Conservation (phyloP, 768 basidiomycete genomes). For the Mycena filopes region DNA sequence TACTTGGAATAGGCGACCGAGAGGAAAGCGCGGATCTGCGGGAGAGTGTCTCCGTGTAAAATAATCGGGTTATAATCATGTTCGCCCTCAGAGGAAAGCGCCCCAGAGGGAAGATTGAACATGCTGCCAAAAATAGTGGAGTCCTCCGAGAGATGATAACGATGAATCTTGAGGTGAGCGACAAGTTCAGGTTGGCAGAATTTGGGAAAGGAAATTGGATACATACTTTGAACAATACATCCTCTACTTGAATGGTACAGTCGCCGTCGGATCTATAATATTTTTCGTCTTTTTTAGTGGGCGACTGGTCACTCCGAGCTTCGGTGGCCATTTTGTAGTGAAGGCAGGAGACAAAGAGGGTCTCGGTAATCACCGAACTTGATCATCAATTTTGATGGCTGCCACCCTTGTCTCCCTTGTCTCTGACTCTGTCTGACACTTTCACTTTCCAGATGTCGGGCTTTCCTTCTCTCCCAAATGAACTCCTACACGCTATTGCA, state of each 20-base stretch:
- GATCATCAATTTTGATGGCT: too few relatives aligned
- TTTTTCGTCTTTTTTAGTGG: conserved; percentile 9
- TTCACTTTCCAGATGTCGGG: neutral
- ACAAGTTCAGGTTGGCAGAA: too few relatives aligned
- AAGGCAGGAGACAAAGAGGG: too few relatives aligned
- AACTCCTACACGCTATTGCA: conserved; percentile 6
- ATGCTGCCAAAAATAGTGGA: conserved; percentile 18
- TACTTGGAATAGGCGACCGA: conserved; percentile 17
- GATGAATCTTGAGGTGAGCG: conserved; percentile 23
- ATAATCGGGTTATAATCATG: conserved; percentile 1
- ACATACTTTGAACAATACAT: conserved; percentile 17
- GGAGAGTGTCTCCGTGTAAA: conserved; percentile 3
- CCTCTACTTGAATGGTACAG: conserved; percentile 8
- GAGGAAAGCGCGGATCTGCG: conserved; percentile 17
- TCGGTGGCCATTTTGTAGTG: too few relatives aligned
- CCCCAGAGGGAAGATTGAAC: conserved; percentile 10
- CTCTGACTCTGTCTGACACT: too few relatives aligned
- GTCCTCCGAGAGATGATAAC: conserved; percentile 14
- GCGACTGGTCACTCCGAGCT: too few relatives aligned
- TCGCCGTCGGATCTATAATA: conserved; percentile 21
- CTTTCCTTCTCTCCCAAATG: conserved; percentile 8
- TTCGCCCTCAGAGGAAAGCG: neutral
- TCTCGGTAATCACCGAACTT: too few relatives aligned
- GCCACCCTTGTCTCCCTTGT: too few relatives aligned
- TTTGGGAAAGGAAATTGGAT: too few relatives aligned